Percentiles rank a stretch among this genome's conserved stretches.
Evolutionary conservation across 2,329 filamentous ascomycete genomes (phyloP).

Genomic region (Ophiostoma sp.): DNA sequence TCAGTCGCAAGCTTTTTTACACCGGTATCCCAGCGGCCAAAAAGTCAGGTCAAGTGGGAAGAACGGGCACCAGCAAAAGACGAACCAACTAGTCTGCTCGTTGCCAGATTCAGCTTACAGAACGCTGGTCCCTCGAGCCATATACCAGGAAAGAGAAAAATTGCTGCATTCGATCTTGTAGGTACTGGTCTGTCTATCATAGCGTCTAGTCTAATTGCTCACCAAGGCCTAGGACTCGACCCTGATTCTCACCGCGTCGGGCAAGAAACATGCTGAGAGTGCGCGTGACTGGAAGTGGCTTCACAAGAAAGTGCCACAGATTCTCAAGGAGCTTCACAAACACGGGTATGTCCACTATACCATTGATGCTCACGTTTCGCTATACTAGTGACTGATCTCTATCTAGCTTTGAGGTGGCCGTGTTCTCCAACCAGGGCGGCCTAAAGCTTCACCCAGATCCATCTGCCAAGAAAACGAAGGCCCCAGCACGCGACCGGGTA

Average conservation of each 20-base stretch:
- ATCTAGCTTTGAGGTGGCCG: constrained; percentile 50
- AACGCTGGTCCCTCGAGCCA: no score
- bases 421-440: constrained; percentile 86
- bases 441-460: constrained; percentile 65
- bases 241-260: constrained; percentile 71
- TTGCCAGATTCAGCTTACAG: constrained; percentile 58
- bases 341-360: constrained; percentile 51
- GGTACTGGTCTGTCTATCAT: background rate
- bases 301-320: constrained; percentile 63
- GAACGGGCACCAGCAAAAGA: constrained; percentile 52
- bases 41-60: constrained; percentile 68
- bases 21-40: constrained; percentile 75
- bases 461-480: constrained; percentile 32
- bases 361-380: no score
- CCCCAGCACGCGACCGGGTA: constrained; percentile 56
- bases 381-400: background rate
- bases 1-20: constrained; percentile 84
- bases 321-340: constrained; percentile 61
- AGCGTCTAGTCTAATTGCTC: background rate
- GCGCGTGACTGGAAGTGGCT: constrained; percentile 93
- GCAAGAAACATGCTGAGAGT: constrained; percentile 67
- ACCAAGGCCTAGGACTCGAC: constrained; percentile 65
- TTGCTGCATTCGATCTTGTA: constrained; percentile 65
- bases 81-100: constrained; percentile 56
- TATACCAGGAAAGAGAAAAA: constrained; percentile 32